Evolutionary conservation across 352 stramenopile species (phyloP), one percentile per base, ranked within the genome.

Genomic region (Nothophytophthora sp.): DNA sequence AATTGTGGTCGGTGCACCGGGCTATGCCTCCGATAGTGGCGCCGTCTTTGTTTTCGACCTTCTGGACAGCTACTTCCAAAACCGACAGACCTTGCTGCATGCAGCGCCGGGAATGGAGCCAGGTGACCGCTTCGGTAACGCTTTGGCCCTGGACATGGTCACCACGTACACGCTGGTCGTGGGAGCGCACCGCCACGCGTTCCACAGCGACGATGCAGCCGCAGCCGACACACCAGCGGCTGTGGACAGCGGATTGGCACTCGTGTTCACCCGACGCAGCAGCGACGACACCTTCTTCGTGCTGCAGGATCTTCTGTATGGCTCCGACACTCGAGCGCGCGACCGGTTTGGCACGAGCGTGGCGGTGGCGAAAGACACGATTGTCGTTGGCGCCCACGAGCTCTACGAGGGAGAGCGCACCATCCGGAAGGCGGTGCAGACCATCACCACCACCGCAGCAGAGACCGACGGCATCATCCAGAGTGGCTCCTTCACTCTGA

Each of bases 11-110:
- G 81, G 85, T 1, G 78, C 85, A 2, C 85, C 85, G 29, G 85
- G 82, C 1, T 92, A 92, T 39, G 75, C 58, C 4, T 47, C 46
- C 0, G 60, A 42, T 0, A 73, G 52, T 15, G 85, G 85, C 15
- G 77, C 82, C 2, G 82, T 91, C 0, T 95, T 95, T 49, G 72
- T 93, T 0, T 95, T 86, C 45, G 76, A 92, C 39, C 37, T 91
- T 1, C 12, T 84, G 2, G 69, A 73, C 19, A 75, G 77, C 3
- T 55, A 66, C 24, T 93, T 90, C 40, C 55, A 73, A 46, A 89
- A 74, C 22, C 73, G 75, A 0, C 79, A 92, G 57, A 63, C 83
- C 39, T 56, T 95, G n/a, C 40, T 90, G 15, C 53, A 77, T 37
- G 50, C 65, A 10, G 59, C 62, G 5, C 58, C 74, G 8, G 80